Conservation (phyloP, 2,329 filamentous ascomycete genomes). For the Diplodia sapinea region DNA sequence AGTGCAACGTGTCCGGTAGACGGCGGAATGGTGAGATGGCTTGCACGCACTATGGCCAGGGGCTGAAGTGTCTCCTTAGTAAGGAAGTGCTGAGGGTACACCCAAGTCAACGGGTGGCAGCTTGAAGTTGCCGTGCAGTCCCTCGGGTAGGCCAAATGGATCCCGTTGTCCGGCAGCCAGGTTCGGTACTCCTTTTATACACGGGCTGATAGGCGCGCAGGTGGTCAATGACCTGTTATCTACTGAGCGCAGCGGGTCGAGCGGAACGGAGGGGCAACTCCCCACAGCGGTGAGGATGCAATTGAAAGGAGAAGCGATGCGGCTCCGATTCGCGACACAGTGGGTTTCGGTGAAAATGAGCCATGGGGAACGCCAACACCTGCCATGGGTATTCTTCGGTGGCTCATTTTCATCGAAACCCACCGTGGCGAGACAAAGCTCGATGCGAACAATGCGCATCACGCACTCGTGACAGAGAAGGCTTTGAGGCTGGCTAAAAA, state of each 20-base stretch:
- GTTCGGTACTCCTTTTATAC: not conserved
- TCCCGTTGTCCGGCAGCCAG: not conserved
- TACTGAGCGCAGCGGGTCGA: not conserved
- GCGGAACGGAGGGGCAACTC: not conserved
- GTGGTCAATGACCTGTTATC: not conserved
- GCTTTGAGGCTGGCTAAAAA: constrained; percentile 6
- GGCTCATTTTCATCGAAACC: too few relatives aligned
- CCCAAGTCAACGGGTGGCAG: not conserved
- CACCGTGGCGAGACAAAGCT: constrained; percentile 1
- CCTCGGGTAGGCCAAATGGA: not conserved
- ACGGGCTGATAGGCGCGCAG: not conserved
- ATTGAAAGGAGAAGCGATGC: constrained; percentile 2
- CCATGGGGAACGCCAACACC: too few relatives aligned
- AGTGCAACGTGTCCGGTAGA: not conserved
- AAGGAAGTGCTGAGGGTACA: not conserved
- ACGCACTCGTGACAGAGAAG: constrained; percentile 19
- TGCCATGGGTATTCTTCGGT: too few relatives aligned
- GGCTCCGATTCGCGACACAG: constrained; percentile 25
- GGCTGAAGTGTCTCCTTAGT: not conserved
- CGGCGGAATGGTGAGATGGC: not conserved
- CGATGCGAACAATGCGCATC: constrained; percentile 20
- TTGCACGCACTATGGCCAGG: not conserved
- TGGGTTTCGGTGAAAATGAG: too few relatives aligned
- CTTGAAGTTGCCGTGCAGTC: not conserved
- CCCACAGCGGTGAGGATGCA: constrained; percentile 24